These are phyloP conservation scores for Lotus japonicus DNA, from an alignment of 306 rosid species.

Conservation along the genomic window DNA sequence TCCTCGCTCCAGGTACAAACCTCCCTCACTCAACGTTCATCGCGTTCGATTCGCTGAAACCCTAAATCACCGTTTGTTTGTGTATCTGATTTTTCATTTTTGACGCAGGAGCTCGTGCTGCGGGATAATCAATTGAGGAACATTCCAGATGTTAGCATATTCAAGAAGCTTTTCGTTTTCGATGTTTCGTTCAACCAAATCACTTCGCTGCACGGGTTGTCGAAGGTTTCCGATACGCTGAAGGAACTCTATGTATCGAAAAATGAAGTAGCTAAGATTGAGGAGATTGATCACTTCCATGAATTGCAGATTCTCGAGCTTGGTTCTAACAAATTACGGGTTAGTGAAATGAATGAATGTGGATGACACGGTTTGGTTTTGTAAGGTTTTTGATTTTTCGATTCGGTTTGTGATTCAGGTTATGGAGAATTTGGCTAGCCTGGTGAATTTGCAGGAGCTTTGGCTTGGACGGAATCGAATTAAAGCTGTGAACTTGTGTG, in stretches of 20 bases:
- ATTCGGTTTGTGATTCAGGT: conserved; percentile 37
- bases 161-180: conserved; percentile 60
- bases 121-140: conserved; percentile 74
- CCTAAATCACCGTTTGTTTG: neutral
- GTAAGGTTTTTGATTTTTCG: too few relatives aligned
- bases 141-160: conserved; percentile 69
- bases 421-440: conserved; percentile 70
- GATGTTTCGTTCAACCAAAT: conserved; percentile 87
- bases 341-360: conserved; percentile 21
- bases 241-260: conserved; percentile 90
- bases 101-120: conserved; percentile 60
- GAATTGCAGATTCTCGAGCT: conserved; percentile 79
- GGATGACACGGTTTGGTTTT: too few relatives aligned
- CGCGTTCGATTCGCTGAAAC: neutral
- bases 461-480: conserved; percentile 95
- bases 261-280: conserved; percentile 71
- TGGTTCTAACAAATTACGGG: conserved; percentile 84
- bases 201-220: conserved; percentile 53
- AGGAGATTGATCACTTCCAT: conserved; percentile 76
- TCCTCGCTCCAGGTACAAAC: conserved; percentile 54
- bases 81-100: neutral
- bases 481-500: conserved; percentile 71
- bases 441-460: conserved; percentile 64
- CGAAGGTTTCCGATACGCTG: conserved; percentile 45
- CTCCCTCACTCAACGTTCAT: neutral